phyloP scores from a whole-genome alignment of 441 rosid species.

The Bocquillonia castaneifolia region DNA sequence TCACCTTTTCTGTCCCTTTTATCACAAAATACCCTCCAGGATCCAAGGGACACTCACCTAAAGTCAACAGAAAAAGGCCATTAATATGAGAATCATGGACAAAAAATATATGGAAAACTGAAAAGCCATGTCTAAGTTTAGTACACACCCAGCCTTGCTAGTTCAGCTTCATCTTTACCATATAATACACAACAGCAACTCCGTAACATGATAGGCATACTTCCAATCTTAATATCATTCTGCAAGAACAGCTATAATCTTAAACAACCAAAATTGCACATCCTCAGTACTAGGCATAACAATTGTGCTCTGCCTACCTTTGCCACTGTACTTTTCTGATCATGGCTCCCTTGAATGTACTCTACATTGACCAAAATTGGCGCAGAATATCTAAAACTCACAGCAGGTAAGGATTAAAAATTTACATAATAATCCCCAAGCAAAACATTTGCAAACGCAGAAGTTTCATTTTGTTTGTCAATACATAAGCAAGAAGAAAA shows the following conservation, averaged over 20 bases:
- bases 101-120: conserved; percentile 1
- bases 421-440: not conserved
- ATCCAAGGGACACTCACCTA: conserved; percentile 97
- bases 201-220: conserved; percentile 89
- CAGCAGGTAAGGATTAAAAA: conserved; percentile 1
- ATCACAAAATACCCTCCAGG: conserved; percentile 94
- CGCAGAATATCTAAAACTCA: conserved; percentile 67
- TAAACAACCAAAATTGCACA: conserved; percentile 3
- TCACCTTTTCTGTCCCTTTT: conserved; percentile 91
- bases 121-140: conserved; percentile 18
- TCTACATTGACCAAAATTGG: conserved; percentile 75
- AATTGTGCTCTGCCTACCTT: conserved; percentile 43
- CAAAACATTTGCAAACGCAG: not conserved
- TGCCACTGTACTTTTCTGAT: conserved; percentile 28
- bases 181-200: conserved; percentile 67
- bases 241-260: conserved; percentile 30
- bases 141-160: conserved; percentile 61
- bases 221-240: conserved; percentile 67
- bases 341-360: conserved; percentile 57
- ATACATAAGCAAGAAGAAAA: not conserved
- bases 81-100: conserved; percentile 15
- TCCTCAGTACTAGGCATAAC: not conserved
- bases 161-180: conserved; percentile 92
- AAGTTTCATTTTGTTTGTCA: not conserved
- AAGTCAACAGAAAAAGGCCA: conserved; percentile 23